These are phyloP conservation scores for Leccinum subgranulosum DNA, from an alignment of 768 basidiomycete genomes.

Conservation along the genomic window DNA sequence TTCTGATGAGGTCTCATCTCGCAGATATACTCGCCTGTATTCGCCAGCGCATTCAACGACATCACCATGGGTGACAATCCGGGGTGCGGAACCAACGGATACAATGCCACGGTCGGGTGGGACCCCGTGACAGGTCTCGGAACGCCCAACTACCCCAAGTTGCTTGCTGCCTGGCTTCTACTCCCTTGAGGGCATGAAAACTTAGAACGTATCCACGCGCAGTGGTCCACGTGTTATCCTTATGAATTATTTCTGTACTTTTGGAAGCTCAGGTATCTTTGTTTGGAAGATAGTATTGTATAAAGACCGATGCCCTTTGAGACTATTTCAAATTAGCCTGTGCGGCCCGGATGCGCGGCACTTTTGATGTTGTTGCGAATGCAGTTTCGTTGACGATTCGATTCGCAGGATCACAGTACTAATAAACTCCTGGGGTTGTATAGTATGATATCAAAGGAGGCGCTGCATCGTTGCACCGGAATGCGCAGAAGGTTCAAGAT, in stretches of 20 bases:
- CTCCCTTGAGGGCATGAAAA: conserved; percentile 30
- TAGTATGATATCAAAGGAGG: no score
- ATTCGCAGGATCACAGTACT: no score
- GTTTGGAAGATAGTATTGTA: not conserved
- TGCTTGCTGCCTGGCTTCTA: conserved; percentile 41
- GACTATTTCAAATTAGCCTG: not conserved
- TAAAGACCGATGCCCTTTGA: not conserved
- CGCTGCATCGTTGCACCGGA: no score
- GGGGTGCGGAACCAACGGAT: conserved; percentile 28
- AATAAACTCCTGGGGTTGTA: no score
- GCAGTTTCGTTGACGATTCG: no score
- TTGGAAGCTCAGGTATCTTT: not conserved
- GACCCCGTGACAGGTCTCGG: conserved; percentile 37
- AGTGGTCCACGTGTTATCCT: not conserved
- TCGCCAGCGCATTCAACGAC: conserved; percentile 17
- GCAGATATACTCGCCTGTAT: conserved; percentile 19
- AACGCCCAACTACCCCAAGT: conserved; percentile 46
- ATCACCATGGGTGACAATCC: conserved; percentile 23
- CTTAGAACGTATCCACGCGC: not conserved
- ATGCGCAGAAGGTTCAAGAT: no score
- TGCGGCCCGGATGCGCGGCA: not conserved
- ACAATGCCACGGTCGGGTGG: conserved; percentile 22
- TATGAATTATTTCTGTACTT: not conserved
- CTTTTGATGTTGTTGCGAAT: no score
- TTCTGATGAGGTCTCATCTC: not conserved